Percentiles rank a stretch among this genome's conserved stretches.
Evolutionary conservation across 768 basidiomycete species (phyloP).

Genomic region (Boletus reticulatus): DNA sequence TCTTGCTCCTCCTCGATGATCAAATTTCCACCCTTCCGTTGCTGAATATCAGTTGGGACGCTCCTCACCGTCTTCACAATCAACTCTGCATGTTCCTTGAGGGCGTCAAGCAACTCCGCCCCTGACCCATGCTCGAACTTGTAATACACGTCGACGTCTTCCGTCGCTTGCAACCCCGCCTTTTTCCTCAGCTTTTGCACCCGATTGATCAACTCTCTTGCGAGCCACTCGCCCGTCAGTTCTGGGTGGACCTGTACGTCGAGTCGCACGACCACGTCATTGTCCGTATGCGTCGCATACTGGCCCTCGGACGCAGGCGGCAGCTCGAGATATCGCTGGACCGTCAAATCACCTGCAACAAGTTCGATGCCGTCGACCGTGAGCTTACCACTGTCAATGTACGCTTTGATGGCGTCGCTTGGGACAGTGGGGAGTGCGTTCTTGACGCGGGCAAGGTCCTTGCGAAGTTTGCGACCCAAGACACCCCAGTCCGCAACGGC

Average conservation of each 20-base stretch:
- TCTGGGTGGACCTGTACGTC: constrained; percentile 88
- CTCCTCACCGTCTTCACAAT: constrained; percentile 75
- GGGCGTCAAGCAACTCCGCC: constrained; percentile 60
- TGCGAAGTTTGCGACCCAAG: constrained; percentile 90
- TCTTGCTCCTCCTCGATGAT: constrained; percentile 88
- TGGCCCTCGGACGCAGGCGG: constrained; percentile 57
- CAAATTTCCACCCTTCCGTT: constrained; percentile 47
- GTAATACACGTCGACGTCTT: constrained; percentile 90
- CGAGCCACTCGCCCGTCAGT: constrained; percentile 82
- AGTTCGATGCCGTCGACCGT: constrained; percentile 88
- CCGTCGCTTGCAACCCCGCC: constrained; percentile 91
- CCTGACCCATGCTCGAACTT: constrained; percentile 69
- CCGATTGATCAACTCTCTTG: constrained; percentile 87
- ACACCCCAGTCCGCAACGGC: constrained; percentile 95
- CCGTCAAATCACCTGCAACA: constrained; percentile 84
- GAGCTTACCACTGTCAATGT: constrained; percentile 71
- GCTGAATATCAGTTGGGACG: constrained; percentile 58
- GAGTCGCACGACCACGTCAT: constrained; percentile 91
- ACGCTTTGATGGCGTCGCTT: constrained; percentile 81
- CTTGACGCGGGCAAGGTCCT: constrained; percentile 87
- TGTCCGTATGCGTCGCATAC: constrained; percentile 84
- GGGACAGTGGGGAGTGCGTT: constrained; percentile 78
- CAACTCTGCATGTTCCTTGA: constrained; percentile 62
- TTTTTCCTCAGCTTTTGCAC: constrained; percentile 96
- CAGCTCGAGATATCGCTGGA: constrained; percentile 88